These are phyloP conservation scores for Clavispora vitiphila DNA, from an alignment of 805 yeast genomes.

Conservation along the genomic window DNA sequence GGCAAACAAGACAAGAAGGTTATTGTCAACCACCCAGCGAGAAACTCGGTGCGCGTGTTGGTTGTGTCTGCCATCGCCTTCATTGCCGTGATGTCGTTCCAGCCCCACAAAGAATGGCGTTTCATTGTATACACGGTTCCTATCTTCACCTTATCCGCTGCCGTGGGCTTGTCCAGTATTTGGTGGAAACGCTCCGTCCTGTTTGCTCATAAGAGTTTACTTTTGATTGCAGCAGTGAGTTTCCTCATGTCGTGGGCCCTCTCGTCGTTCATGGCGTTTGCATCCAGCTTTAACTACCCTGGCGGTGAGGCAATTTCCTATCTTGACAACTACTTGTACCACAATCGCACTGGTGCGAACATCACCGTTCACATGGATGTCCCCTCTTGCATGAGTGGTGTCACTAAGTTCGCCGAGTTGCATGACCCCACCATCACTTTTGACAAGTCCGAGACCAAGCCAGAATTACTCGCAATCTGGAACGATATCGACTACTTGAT, in stretches of 20 bases:
- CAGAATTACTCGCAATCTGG: constrained; percentile 27
- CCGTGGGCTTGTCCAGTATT: constrained; percentile 48
- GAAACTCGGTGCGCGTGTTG: constrained; percentile 39
- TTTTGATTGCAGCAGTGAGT: constrained; percentile 14
- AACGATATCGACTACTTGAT: constrained; percentile 27
- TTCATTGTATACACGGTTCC: constrained; percentile 78
- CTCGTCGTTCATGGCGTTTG: constrained; percentile 50
- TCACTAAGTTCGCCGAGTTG: constrained; percentile 67
- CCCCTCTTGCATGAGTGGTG: constrained; percentile 84
- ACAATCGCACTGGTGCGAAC: constrained; percentile 5
- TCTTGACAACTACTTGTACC: constrained; percentile 43
- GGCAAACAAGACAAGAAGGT: constrained; percentile 10
- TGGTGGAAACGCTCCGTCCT: constrained; percentile 15
- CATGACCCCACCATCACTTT: constrained; percentile 39
- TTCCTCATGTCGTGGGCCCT: constrained; percentile 26
- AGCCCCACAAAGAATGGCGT: constrained; percentile 94
- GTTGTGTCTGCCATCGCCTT: constrained; percentile 49
- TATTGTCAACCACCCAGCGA: constrained; percentile 27
- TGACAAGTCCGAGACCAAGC: constrained; percentile 68
- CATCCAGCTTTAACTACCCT: constrained; percentile 78
- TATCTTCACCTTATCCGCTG: constrained; percentile 56
- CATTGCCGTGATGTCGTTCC: constrained; percentile 64
- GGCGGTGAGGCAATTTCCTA: constrained; percentile 71
- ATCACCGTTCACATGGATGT: constrained; percentile 68
- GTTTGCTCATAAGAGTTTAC: constrained; percentile 24